Conservation (phyloP, 371 early-diverging fungal species). For the Mucor lusitanicus region DNA sequence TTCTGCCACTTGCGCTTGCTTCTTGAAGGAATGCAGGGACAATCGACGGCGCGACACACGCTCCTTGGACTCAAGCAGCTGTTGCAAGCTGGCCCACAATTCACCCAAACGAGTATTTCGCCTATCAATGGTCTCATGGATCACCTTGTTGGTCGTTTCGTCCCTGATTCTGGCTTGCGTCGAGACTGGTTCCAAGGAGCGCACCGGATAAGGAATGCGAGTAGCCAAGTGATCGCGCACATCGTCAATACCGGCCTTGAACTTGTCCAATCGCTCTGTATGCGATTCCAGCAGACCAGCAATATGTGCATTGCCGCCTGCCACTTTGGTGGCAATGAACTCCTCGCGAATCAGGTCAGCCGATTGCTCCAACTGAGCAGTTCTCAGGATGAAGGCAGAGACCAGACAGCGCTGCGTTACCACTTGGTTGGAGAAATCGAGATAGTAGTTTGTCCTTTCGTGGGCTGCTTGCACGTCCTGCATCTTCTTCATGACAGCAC, state of each 20-base stretch:
- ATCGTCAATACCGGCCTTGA: constrained; percentile 38
- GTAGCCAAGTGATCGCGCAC: constrained; percentile 24
- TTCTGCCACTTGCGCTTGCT: constrained; percentile 29
- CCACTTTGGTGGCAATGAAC: constrained; percentile 28
- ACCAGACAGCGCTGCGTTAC: constrained; percentile 41
- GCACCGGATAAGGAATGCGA: constrained; percentile 38
- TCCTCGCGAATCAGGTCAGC: constrained; percentile 50
- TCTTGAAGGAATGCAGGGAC: constrained; percentile 30
- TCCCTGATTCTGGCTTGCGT: constrained; percentile 32
- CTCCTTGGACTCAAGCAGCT: constrained; percentile 41
- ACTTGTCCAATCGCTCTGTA: constrained; percentile 29
- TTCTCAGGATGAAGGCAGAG: constrained; percentile 34
- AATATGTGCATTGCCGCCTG: background rate
- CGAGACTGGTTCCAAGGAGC: constrained; percentile 15
- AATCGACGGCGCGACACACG: constrained; percentile 37
- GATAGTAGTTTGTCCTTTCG: constrained; percentile 14
- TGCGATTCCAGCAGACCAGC: constrained; percentile 14
- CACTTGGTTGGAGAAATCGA: constrained; percentile 41
- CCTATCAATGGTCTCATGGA: constrained; percentile 36
- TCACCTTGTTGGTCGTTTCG: constrained; percentile 38
- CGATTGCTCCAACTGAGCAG: constrained; percentile 40
- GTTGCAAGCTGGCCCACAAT: constrained; percentile 28
- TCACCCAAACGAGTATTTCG: constrained; percentile 32
- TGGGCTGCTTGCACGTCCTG: constrained; percentile 17
- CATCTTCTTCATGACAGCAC: constrained; percentile 21